Base-by-base conservation (phyloP, 1,284 basidiomycete genomes). In the Sutorius eximius region DNA sequence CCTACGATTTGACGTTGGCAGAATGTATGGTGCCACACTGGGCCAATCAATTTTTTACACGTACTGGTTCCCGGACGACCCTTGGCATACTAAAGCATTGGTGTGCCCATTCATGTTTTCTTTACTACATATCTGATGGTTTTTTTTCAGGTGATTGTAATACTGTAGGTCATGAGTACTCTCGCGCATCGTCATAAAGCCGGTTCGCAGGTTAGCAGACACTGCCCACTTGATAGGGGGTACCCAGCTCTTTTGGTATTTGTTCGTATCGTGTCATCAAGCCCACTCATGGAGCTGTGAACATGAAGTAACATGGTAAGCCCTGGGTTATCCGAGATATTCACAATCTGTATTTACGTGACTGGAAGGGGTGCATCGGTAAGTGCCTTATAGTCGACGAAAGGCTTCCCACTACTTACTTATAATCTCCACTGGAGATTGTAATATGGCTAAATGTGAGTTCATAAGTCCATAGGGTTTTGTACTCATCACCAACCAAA, bases 51-150 rank as follows among this genome's bases (percentile, higher is more conserved):
- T 51, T 22, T 61, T 45, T 30, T 61, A 61, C 22, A 6, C 5
- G 3, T 18, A 5, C 32, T 61, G 45, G 51, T 61, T 61, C 50
- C 58, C 61, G n/a, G 9, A 52, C 0, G 61, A 61, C 18, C 32
- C 34, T 13, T 50, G 18, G 18, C 29, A 11, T 16, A 33, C 44
- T 0, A 61, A 58, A 16, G 27, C 18, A 32, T 38, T 63, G 4
- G 60, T 61, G 20, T 7, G 51, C 6, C 3, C 5, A 22, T 22
- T 22, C 10, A 18, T 1, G 1, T 18, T 18, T 20, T 20, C 30
- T 40, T n/a, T 1, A n/a, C 20, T 0, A 5, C 6, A 8, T 11
- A 3, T 49, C 32, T 57, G 13, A 62, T 2, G 3, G 4, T 45
- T 12, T 33, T 37, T 2, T 2, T 11, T 32, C n/a, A 62, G 59